Evolutionary conservation across 257 asterid genomes (phyloP), one percentile per base, ranked within the genome.

Genomic region (Nemophila menziesii): DNA sequence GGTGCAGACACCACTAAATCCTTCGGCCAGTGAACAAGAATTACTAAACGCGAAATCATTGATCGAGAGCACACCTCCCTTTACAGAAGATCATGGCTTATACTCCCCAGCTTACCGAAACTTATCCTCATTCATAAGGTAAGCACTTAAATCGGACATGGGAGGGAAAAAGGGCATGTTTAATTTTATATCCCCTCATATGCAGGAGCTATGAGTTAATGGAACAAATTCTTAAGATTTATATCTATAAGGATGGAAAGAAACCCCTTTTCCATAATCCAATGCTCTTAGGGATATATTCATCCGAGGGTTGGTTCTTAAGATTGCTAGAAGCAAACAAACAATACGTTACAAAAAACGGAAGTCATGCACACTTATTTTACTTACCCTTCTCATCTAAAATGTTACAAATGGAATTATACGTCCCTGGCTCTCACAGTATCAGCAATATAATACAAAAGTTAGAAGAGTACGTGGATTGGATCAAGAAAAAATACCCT

Each of bases 271-370:
- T 82, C 61, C 95, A 84, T 55, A 77, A 65, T 27, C 79, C 92
- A 14, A 71, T 78, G 37, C 86, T 77, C 26, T 75, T 75, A 63
- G 93, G 93, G 55, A 84, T 80, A 61, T 84, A 84, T 22, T 93
- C 93, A 29, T 77, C 92, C 0, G 95, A 84, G 62, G 95, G 95
- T 22, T 84, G 93, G 93, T 84, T 84, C 70, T 70, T 84, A 83
- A 80, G 77, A 77, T 69, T 63, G 47, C 68, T 84, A 27, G 64
- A 80, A 56, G 17, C 68, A 14, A 68, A 55, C 77, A 84, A 74
- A 51, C 56, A 61, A 33, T 68, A 70, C 14, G 61, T 66, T 21
- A 73, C 93, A 5, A 73, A 66, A 49, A 67, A 70, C 23, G 72
- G 86, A n/a, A 65, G 40, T 23, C 63, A 67, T 44, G 95, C 95